These are phyloP conservation scores for Colletotrichum gloeosporioides DNA, from an alignment of 2,329 filamentous ascomycete genomes.

Conservation along the genomic window DNA sequence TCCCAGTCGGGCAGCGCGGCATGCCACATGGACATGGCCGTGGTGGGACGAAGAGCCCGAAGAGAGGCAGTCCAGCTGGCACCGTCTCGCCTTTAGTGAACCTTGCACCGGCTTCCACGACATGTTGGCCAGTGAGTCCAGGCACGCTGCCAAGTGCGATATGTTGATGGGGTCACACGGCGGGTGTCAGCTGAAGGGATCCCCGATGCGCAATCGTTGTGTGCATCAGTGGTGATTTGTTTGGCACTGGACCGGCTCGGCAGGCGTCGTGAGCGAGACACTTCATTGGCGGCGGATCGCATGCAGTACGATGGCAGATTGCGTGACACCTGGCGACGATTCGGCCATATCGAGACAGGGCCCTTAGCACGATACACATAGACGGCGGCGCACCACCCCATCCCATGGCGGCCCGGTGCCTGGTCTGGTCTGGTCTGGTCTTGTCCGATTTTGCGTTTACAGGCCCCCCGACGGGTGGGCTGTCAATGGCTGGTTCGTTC, in stretches of 20 bases:
- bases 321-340: slow-evolving; percentile 8
- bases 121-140: background rate
- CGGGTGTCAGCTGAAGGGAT: background rate
- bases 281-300: slow-evolving; percentile 4
- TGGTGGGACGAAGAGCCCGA: background rate
- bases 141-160: background rate
- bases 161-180: background rate
- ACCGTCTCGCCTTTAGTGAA: background rate
- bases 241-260: background rate
- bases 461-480: background rate
- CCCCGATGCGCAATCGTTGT: background rate
- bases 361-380: background rate
- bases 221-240: background rate
- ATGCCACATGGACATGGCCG: background rate
- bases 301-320: slow-evolving; percentile 14
- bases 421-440: slow-evolving; percentile 1
- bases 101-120: background rate
- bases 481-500: background rate
- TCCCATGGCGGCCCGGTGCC: slow-evolving; percentile 5
- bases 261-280: background rate
- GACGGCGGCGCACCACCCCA: background rate
- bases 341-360: slow-evolving; percentile 1
- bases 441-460: background rate
- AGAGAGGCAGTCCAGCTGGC: background rate
- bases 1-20: background rate